Evolutionary conservation across 257 asterid genomes (phyloP).

Genomic region (Solanum gandarillasii): DNA sequence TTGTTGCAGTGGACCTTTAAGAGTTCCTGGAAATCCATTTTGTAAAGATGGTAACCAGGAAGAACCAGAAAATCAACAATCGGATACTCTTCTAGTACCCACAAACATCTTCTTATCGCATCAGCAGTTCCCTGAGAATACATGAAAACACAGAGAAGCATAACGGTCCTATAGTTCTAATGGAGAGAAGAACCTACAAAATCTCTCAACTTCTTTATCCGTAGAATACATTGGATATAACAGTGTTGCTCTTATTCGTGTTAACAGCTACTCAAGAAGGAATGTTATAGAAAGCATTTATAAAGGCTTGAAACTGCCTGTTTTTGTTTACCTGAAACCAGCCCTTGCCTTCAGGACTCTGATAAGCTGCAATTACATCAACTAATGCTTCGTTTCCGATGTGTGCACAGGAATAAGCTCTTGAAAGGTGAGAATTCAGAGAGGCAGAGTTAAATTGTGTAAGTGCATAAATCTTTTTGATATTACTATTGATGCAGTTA

Average conservation of each 20-base stretch:
- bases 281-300: not conserved
- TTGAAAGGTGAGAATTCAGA: constrained; percentile 76
- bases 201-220: not conserved
- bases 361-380: constrained; percentile 80
- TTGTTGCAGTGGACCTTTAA: constrained; percentile 36
- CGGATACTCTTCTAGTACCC: constrained; percentile 66
- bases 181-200: not conserved
- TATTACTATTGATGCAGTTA: constrained; percentile 89
- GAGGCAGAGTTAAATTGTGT: constrained; percentile 88
- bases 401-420: constrained; percentile 60
- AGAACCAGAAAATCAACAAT: constrained; percentile 53
- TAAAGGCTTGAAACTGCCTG: not conserved
- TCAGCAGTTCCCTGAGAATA: constrained; percentile 71
- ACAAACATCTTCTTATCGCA: constrained; percentile 70
- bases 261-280: not conserved
- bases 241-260: not conserved
- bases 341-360: constrained; percentile 60
- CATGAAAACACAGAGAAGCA: not conserved
- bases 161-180: not conserved
- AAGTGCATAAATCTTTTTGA: constrained; percentile 66
- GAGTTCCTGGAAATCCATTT: constrained; percentile 70
- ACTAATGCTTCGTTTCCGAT: constrained; percentile 51
- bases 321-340: constrained; percentile 68
- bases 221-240: not conserved
- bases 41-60: constrained; percentile 86